Evolutionary conservation across 2,329 filamentous ascomycete species (phyloP), one percentile per base, ranked within the genome.

Genomic region (Sclerotinia subarctica): DNA sequence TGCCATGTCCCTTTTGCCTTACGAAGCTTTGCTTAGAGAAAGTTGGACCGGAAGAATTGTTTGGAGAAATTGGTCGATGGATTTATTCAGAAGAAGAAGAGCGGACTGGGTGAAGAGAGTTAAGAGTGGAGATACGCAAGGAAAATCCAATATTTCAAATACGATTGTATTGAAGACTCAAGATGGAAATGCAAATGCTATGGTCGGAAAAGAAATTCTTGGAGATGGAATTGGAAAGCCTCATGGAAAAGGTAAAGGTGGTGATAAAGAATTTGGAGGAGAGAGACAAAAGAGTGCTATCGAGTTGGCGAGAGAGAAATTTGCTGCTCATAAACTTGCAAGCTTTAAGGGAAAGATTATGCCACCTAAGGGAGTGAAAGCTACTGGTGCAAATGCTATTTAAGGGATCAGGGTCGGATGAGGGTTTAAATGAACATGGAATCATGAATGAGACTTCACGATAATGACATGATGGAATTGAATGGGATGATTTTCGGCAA

Each of bases 31-130:
- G 0, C 77, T 92, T 24, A 83, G 89, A n/a, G 87, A 90, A 68
- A 88, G 85, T 1, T 85, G 84, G 47, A 82, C 87, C 29, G 90
- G 90, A 2, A 81, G 89, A 46, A 87, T 86, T 3, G 88, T 92
- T 15, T 91, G 89, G 88, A 83, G 87, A 71, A 92, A 91, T 74
- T 92, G 90, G 89, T 84, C 82, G 47, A 89, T 92, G 85, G 90
- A 92, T 77, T 78, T 90, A 7, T 92, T 89, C 78, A 89, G 88
- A 75, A 81, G 88, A 38, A 80, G 83, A 64, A 80, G 86, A 52
- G 81, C 80, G 7, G 88, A 90, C 67, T 92, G 90, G 90, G 82
- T 88, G 68, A 81, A 81, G 68, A 83, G 86, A 72, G 85, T 85
- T 15, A 64, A 46, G 46, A 52, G 53, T 29, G 58, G 56, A 21